These are phyloP conservation scores for Penicillium polonicum DNA, from an alignment of 2,329 filamentous ascomycete species.

Conservation along the genomic window DNA sequence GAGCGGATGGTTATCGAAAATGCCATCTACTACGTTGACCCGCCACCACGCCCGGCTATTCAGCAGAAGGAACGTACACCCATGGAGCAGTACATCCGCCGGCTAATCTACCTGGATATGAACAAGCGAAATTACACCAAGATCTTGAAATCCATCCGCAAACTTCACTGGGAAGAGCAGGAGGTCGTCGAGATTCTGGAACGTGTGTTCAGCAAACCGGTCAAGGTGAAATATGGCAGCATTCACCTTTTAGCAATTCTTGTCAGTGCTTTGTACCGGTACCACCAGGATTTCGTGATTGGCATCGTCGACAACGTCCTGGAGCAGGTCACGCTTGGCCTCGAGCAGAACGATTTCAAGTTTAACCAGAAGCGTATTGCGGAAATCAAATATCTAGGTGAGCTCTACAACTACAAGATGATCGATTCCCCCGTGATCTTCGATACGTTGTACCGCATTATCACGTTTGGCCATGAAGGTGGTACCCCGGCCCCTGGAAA, in stretches of 20 bases:
- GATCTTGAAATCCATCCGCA: constrained; percentile 88
- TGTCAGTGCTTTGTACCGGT: constrained; percentile 81
- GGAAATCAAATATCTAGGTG: constrained; percentile 92
- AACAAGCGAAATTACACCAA: constrained; percentile 93
- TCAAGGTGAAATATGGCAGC: constrained; percentile 96
- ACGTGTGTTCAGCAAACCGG: constrained; percentile 93
- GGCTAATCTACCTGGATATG: constrained; percentile 89
- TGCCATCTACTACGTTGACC: constrained; percentile 95
- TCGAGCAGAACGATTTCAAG: constrained; percentile 96
- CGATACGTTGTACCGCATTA: constrained; percentile 88
- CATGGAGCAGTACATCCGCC: constrained; percentile 87
- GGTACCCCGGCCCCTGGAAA: constrained; percentile 78
- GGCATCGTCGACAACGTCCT: constrained; percentile 88
- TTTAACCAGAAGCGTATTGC: constrained; percentile 93
- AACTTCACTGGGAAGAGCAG: constrained; percentile 94
- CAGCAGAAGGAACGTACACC: constrained; percentile 95
- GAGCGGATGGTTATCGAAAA: constrained; percentile 99
- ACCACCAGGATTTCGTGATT: constrained; percentile 88
- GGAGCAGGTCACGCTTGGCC: constrained; percentile 80
- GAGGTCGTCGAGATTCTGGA: constrained; percentile 79
- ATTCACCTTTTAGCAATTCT: constrained; percentile 91
- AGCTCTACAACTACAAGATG: constrained; percentile 97
- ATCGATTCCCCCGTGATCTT: constrained; percentile 94
- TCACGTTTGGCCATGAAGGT: constrained; percentile 84
- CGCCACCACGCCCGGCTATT: constrained; percentile 87